Conservation (phyloP, 495 filamentous ascomycete species). For the Lasiosphaeria ovina region DNA sequence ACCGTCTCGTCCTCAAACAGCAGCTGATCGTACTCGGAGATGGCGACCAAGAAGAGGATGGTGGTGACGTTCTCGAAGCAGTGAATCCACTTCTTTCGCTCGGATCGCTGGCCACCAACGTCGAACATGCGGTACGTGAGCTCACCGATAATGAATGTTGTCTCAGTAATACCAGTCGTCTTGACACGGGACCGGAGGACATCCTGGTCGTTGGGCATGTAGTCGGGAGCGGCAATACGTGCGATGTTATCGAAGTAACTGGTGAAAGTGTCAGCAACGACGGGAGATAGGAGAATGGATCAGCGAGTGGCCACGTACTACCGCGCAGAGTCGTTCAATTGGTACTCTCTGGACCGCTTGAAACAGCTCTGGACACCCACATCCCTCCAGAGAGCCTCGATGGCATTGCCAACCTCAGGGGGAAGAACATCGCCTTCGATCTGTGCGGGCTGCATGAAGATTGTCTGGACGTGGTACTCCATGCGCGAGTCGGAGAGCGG, state of each 20-base stretch:
- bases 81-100: conserved; percentile 99
- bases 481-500: conserved; percentile 82
- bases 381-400: conserved; percentile 91
- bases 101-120: conserved; percentile 95
- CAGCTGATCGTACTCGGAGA: conserved; percentile 98
- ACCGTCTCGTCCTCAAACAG: conserved; percentile 92
- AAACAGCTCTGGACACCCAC: conserved; percentile 93
- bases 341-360: conserved; percentile 93
- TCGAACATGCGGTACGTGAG: conserved; percentile 99
- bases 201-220: conserved; percentile 96
- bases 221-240: conserved; percentile 87
- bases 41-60: conserved; percentile 96
- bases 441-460: conserved; percentile 93
- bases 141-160: conserved; percentile 96
- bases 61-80: conserved; percentile 99
- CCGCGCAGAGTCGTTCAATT: conserved; percentile 95
- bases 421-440: conserved; percentile 95
- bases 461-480: conserved; percentile 92
- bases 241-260: conserved; percentile 98
- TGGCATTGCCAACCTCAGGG: conserved; percentile 89
- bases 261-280: conserved; percentile 33
- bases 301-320: conserved; percentile 74
- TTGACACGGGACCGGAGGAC: conserved; percentile 96
- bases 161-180: conserved; percentile 99
- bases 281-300: background rate